Conservation (phyloP, 2,329 filamentous ascomycete genomes). For the Colletotrichum sp. region DNA sequence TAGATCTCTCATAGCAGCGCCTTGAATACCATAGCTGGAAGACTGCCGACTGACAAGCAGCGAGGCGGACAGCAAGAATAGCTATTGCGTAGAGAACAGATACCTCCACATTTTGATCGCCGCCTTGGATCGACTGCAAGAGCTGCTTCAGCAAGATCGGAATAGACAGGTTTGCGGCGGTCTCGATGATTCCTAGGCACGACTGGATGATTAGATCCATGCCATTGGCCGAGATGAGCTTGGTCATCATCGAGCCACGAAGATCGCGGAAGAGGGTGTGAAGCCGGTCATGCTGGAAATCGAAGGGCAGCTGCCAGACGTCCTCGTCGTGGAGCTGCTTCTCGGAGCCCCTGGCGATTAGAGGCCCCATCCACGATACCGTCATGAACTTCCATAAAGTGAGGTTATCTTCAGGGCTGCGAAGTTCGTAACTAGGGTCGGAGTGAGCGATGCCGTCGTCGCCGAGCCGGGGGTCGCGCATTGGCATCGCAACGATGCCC, state of each 20-base stretch:
- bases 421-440: slow-evolving; percentile 63
- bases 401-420: slow-evolving; percentile 79
- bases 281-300: slow-evolving; percentile 81
- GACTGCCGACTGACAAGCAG: slow-evolving; percentile 69
- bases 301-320: slow-evolving; percentile 80
- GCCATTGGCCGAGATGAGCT: slow-evolving; percentile 78
- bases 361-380: slow-evolving; percentile 80
- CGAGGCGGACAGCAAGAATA: slow-evolving; percentile 64
- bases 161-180: slow-evolving; percentile 58
- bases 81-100: slow-evolving; percentile 71
- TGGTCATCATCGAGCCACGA: slow-evolving; percentile 71
- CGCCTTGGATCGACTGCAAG: slow-evolving; percentile 68
- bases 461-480: slow-evolving; percentile 64
- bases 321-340: slow-evolving; percentile 78
- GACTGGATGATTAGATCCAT: slow-evolving; percentile 77
- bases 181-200: slow-evolving; percentile 67
- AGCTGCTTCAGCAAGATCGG: slow-evolving; percentile 77
- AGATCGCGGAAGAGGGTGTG: slow-evolving; percentile 78
- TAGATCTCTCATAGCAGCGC: slow-evolving; percentile 80
- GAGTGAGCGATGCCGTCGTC: slow-evolving; percentile 64
- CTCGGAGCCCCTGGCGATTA: slow-evolving; percentile 69
- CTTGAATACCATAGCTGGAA: slow-evolving; percentile 83
- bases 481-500: slow-evolving; percentile 66
- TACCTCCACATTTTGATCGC: slow-evolving; percentile 52
- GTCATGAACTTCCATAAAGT: slow-evolving; percentile 84